Percentiles rank a stretch among this genome's conserved stretches.
Conservation (phyloP, 2,329 filamentous ascomycete genomes). For the Phialophora verrucosa region DNA sequence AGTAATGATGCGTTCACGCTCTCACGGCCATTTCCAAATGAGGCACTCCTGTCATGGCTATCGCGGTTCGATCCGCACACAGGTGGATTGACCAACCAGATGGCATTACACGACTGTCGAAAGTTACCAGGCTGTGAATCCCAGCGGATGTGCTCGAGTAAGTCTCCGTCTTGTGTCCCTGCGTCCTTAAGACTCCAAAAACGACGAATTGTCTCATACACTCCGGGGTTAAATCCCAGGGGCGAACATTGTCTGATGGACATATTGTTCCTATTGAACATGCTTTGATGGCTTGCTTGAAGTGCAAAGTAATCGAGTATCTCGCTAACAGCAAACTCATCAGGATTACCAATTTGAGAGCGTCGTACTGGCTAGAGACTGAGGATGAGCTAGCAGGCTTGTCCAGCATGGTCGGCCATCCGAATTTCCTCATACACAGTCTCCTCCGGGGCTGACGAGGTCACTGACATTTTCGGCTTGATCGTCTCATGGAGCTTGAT, state of each 20-base stretch:
- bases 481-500: not conserved
- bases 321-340: not conserved
- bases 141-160: not conserved
- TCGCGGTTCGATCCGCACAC: not conserved
- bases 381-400: not conserved
- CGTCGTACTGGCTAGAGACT: too few relatives aligned
- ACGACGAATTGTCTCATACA: not conserved
- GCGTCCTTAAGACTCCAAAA: not conserved
- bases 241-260: not conserved
- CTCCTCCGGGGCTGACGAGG: not conserved
- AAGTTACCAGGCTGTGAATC: not conserved
- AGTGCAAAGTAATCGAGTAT: not conserved
- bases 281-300: not conserved
- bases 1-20: slow-evolving; percentile 1
- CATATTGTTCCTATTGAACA: not conserved
- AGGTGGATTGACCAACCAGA: not conserved
- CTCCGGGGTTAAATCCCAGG: not conserved
- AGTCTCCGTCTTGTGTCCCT: not conserved
- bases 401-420: not conserved
- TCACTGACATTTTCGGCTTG: not conserved
- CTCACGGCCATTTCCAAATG: not conserved
- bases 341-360: not conserved
- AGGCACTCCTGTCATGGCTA: not conserved
- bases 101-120: not conserved
- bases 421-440: not conserved